These are phyloP conservation scores for Botrytis elliptica DNA, from an alignment of 2,329 filamentous ascomycete species.

Conservation along the genomic window DNA sequence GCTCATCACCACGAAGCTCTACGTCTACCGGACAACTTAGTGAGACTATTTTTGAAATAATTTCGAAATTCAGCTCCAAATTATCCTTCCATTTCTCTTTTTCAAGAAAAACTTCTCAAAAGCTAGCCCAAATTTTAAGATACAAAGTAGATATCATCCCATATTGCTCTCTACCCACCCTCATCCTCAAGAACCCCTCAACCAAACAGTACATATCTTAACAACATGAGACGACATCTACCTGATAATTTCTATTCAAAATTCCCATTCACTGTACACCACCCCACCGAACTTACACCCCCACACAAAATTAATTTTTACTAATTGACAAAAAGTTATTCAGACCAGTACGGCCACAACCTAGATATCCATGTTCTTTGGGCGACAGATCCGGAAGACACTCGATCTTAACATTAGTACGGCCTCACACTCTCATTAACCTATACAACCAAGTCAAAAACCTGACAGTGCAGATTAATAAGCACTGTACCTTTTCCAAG, in stretches of 20 bases:
- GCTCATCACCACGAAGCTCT: background rate
- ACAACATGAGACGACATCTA: background rate
- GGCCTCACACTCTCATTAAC: background rate
- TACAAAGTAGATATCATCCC: background rate
- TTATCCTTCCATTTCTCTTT: background rate
- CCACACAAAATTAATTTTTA: background rate
- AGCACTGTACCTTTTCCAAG: background rate
- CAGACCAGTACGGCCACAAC: background rate
- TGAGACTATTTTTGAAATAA: background rate
- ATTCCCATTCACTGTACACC: background rate
- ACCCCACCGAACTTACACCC: background rate
- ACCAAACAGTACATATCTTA: background rate
- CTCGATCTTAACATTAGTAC: background rate
- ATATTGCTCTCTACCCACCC: background rate
- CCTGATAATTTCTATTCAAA: background rate
- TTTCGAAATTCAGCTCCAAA: background rate
- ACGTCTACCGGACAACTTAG: background rate
- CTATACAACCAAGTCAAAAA: fast-evolving
- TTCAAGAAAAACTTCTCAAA: background rate
- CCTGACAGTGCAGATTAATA: background rate
- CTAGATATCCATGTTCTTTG: fast-evolving
- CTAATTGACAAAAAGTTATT: background rate
- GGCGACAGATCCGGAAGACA: background rate
- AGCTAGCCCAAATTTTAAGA: fast-evolving
- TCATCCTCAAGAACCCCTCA: background rate